Conservation (phyloP, 306 rosid genomes). For the Sechiopsis laciniata region DNA sequence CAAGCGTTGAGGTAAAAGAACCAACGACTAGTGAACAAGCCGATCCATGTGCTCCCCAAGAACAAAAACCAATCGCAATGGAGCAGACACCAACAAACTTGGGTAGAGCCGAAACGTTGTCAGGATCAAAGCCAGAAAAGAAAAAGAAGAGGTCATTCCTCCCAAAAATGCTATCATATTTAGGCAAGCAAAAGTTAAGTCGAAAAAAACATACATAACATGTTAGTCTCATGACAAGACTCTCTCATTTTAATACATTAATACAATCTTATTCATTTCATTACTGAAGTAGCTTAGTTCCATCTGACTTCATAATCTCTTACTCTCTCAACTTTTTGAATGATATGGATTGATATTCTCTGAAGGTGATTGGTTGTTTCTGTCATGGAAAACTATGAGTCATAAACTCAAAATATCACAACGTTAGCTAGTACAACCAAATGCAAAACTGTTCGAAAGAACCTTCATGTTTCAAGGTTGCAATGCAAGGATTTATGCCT, state of each 20-base stretch:
- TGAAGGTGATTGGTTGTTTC: not conserved
- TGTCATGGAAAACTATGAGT: not conserved
- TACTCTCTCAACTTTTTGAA: not conserved
- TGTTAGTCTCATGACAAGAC: conserved; percentile 21
- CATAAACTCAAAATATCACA: conserved; percentile 4
- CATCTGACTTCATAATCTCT: not conserved
- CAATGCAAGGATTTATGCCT: not conserved
- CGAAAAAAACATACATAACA: conserved; percentile 43
- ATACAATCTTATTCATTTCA: not conserved
- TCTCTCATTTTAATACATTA: conserved; percentile 22
- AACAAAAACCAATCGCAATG: conserved; percentile 34
- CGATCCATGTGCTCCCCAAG: conserved; percentile 33
- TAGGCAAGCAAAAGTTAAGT: conserved; percentile 50
- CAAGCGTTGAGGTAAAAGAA: conserved; percentile 47
- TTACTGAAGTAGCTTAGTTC: not conserved
- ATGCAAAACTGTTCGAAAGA: not conserved
- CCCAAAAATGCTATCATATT: conserved; percentile 80
- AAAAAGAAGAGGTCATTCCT: conserved; percentile 73
- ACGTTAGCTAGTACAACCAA: not conserved
- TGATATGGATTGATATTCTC: not conserved
- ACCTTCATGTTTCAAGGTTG: not conserved
- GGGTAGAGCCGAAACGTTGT: conserved; percentile 39
- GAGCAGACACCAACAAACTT: conserved; percentile 1
- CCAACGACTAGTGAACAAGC: conserved; percentile 28
- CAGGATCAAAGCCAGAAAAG: conserved; percentile 57